These are phyloP conservation scores for Ambrosiella xylebori DNA, from an alignment of 2,329 filamentous ascomycete species.

Conservation along the genomic window DNA sequence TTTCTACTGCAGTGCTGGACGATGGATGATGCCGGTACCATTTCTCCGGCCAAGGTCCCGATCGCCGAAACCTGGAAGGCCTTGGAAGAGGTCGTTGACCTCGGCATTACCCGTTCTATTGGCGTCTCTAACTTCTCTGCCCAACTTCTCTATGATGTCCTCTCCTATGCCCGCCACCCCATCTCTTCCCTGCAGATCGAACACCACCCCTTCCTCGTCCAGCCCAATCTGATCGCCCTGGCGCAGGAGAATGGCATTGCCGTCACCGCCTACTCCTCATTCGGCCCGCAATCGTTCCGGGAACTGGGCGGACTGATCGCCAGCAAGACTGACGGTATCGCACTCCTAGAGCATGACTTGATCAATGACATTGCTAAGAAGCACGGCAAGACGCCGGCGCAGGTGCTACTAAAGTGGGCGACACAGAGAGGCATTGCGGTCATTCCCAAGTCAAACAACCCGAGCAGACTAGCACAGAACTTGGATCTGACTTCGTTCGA, in stretches of 20 bases:
- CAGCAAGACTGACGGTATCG: conserved; percentile 41
- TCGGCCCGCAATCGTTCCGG: conserved; percentile 62
- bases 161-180: conserved; percentile 57
- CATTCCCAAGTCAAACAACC: conserved; percentile 57
- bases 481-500: conserved; percentile 50
- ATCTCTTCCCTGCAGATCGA: conserved; percentile 74
- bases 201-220: conserved; percentile 77
- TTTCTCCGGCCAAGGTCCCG: conserved; percentile 33
- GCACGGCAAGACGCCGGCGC: conserved; percentile 55
- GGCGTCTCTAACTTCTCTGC: conserved; percentile 73
- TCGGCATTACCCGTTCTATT: conserved; percentile 53
- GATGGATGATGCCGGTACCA: conserved; percentile 9
- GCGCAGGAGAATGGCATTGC: conserved; percentile 52
- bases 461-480: conserved; percentile 42
- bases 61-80: conserved; percentile 71
- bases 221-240: conserved; percentile 51
- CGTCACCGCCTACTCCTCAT: conserved; percentile 71
- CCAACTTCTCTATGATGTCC: conserved; percentile 59
- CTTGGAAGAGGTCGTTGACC: conserved; percentile 57
- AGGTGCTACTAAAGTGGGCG: conserved; percentile 74
- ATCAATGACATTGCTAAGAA: conserved; percentile 51
- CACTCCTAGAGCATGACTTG: conserved; percentile 51
- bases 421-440: conserved; percentile 68
- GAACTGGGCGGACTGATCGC: conserved; percentile 36
- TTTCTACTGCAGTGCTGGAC: conserved; percentile 6